phyloP scores from a whole-genome alignment of 2,329 filamentous ascomycete species.

The Penicillium digitatum region DNA sequence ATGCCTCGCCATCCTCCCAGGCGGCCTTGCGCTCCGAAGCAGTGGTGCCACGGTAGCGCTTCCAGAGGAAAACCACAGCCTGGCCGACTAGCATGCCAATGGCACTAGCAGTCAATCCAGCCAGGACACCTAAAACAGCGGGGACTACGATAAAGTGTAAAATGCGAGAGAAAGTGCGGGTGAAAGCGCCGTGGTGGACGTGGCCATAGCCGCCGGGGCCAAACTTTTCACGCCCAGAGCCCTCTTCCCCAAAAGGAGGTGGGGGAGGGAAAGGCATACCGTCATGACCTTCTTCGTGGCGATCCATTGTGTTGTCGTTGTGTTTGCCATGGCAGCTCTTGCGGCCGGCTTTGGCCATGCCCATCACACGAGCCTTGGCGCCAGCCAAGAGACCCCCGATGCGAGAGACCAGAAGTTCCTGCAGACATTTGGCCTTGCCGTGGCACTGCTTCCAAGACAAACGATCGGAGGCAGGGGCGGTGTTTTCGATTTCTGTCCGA shows the following conservation, averaged over 20 bases:
- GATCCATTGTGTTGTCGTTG: constrained; percentile 4
- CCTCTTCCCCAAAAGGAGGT: constrained; percentile 9
- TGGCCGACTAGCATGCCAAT: constrained; percentile 49
- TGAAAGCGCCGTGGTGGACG: constrained; percentile 33
- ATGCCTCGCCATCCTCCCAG: constrained; percentile 35
- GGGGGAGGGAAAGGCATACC: constrained; percentile 7
- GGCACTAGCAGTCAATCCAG: constrained; percentile 44
- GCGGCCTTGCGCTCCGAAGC: constrained; percentile 26
- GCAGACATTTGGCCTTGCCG: constrained; percentile 39
- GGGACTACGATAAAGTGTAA: constrained; percentile 46
- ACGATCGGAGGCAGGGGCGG: constrained; percentile 33
- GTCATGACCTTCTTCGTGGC: constrained; percentile 3
- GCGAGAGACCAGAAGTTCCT: constrained; percentile 38
- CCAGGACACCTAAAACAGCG: constrained; percentile 45
- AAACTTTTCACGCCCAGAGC: constrained; percentile 3
- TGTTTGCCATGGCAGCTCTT: constrained; percentile 35
- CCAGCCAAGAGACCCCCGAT: constrained; percentile 38
- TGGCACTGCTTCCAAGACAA: constrained; percentile 44
- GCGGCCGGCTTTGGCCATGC: constrained; percentile 25
- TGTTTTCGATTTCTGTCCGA: constrained; percentile 37
- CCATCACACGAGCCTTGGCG: constrained; percentile 37
- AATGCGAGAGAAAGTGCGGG: constrained; percentile 39
- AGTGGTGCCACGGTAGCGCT: constrained; percentile 36
- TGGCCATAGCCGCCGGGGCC: constrained; percentile 12
- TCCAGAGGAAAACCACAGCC: constrained; percentile 45